These are phyloP conservation scores for Delonix regia DNA, from an alignment of 306 rosid species.

Conservation along the genomic window DNA sequence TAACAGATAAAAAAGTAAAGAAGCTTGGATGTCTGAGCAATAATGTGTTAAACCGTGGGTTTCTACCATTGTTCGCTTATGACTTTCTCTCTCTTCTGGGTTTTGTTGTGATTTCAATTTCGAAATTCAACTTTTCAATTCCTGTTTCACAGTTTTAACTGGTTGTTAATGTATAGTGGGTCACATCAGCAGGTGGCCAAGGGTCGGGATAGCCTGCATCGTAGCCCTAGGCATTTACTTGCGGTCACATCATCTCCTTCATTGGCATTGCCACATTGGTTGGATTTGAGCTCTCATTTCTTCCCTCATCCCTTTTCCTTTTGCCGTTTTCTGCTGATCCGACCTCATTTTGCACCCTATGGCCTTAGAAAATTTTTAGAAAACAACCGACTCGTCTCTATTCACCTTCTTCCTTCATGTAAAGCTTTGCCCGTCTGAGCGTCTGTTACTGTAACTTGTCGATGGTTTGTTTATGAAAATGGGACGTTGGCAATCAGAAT, in stretches of 20 bases:
- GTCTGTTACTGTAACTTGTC: background rate
- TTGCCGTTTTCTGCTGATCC: slow-evolving; percentile 33
- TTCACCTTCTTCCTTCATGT: background rate
- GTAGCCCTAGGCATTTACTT: slow-evolving; percentile 44
- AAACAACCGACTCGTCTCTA: background rate
- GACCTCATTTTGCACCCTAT: slow-evolving; percentile 20
- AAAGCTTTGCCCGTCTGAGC: background rate
- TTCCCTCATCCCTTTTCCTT: background rate
- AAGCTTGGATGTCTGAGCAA: slow-evolving; percentile 40
- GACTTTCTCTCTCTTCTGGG: slow-evolving; percentile 40
- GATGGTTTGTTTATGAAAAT: background rate
- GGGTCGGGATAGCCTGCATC: slow-evolving; percentile 49
- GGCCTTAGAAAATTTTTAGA: background rate
- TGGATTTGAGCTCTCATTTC: slow-evolving; percentile 21
- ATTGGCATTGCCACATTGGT: slow-evolving; percentile 36
- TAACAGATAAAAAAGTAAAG: slow-evolving; percentile 1
- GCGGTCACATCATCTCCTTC: slow-evolving; percentile 52
- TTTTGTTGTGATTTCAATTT: slow-evolving; percentile 22
- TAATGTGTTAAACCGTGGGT: slow-evolving; percentile 39
- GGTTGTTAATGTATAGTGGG: slow-evolving; percentile 57
- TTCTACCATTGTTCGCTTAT: background rate
- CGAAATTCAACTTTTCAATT: slow-evolving; percentile 24
- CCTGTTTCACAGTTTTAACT: slow-evolving; percentile 52
- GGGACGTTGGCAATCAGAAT: background rate
- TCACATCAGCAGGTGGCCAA: slow-evolving; percentile 64